Conservation (phyloP, 2,329 filamentous ascomycete species). For the Pyricularia sp. region DNA sequence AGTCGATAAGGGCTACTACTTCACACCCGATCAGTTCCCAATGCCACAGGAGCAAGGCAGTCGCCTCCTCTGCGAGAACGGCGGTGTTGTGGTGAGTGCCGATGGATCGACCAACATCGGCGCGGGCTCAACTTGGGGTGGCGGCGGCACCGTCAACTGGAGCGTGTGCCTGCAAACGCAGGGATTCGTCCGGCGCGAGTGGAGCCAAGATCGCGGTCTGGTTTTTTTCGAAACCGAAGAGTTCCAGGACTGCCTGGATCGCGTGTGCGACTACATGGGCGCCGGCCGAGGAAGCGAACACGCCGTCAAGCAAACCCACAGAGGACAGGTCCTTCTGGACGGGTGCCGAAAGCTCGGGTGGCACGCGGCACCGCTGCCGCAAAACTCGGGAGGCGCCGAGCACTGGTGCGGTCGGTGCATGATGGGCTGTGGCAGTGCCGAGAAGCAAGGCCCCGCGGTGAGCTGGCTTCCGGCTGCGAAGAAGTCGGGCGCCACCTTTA, state of each 20-base stretch:
- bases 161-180: slow-evolving; percentile 58
- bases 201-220: slow-evolving; percentile 58
- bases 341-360: slow-evolving; percentile 68
- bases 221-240: slow-evolving; percentile 63
- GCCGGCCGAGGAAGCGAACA: slow-evolving; percentile 45
- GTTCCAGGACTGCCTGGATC: slow-evolving; percentile 72
- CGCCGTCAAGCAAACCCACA: slow-evolving; percentile 61
- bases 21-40: slow-evolving; percentile 61
- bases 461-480: slow-evolving; percentile 75
- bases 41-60: slow-evolving; percentile 56
- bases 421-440: slow-evolving; percentile 52
- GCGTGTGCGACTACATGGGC: slow-evolving; percentile 72
- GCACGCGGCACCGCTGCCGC: slow-evolving; percentile 57
- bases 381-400: slow-evolving; percentile 65
- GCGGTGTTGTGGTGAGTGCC: slow-evolving; percentile 46
- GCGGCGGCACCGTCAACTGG: slow-evolving; percentile 87
- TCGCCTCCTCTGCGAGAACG: slow-evolving; percentile 60
- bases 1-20: slow-evolving; percentile 64
- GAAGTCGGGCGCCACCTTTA: slow-evolving; percentile 65
- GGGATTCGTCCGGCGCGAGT: slow-evolving; percentile 68
- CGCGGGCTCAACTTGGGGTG: slow-evolving; percentile 69
- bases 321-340: slow-evolving; percentile 64
- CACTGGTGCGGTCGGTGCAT: slow-evolving; percentile 66
- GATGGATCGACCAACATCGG: slow-evolving; percentile 51
- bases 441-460: slow-evolving; percentile 71